Evolutionary conservation across 768 basidiomycete genomes (phyloP).

Genomic region (Vishniacozyma victoriae): DNA sequence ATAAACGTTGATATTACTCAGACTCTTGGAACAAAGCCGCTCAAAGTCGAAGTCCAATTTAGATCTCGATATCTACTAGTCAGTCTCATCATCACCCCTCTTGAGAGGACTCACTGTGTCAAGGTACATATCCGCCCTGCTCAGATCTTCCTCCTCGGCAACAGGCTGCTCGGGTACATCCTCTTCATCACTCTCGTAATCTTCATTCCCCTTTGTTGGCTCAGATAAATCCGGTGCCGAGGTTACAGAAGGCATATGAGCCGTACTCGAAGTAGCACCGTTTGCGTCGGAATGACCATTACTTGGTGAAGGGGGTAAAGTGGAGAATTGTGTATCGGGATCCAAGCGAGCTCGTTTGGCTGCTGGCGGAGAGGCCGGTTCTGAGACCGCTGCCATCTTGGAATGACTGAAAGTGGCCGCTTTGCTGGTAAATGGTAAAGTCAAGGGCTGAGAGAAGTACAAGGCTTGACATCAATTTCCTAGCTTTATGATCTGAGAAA

Average conservation of each 20-base stretch:
- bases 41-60: conserved; percentile 98
- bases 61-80: conserved; percentile 72
- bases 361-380: conserved; percentile 33
- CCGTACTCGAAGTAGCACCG: conserved; percentile 53
- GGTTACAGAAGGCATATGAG: conserved; percentile 46
- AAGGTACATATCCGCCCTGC: conserved; percentile 78
- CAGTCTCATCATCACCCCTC: background rate
- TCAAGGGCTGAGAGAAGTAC: too few species aligned
- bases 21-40: conserved; percentile 93
- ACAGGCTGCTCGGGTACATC: conserved; percentile 28
- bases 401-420: too few species aligned
- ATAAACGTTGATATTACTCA: conserved; percentile 95
- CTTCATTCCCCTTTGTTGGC: conserved; percentile 59
- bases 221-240: conserved; percentile 60
- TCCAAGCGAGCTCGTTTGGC: conserved; percentile 31
- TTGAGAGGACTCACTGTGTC: conserved; percentile 67
- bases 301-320: conserved; percentile 5
- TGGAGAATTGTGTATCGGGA: background rate
- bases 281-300: conserved; percentile 51
- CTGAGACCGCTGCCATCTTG: too few species aligned
- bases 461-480: too few species aligned
- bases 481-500: too few species aligned
- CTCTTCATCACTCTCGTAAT: conserved; percentile 49
- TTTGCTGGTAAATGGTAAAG: too few species aligned
- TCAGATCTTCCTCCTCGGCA: conserved; percentile 36